Conservation (phyloP, 202 grass and related monocot genomes). For the Carex arenaria region DNA sequence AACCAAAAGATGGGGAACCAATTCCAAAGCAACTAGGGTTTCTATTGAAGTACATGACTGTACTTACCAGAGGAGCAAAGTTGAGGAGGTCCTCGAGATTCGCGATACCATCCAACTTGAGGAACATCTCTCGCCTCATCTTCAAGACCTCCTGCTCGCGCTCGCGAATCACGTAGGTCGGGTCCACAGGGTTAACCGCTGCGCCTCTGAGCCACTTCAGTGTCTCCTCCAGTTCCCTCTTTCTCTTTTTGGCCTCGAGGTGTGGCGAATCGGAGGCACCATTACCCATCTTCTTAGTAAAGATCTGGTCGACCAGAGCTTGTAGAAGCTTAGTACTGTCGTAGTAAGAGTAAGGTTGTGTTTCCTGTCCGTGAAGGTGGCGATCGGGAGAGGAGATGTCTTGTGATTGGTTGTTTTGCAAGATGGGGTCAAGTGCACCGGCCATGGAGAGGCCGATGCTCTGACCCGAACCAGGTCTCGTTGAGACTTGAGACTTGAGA, state of each 20-base stretch:
- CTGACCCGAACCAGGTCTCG: constrained; percentile 29
- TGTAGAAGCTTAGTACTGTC: constrained; percentile 27
- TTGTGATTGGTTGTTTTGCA: constrained; percentile 32
- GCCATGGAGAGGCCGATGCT: constrained; percentile 54
- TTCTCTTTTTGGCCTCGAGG: constrained; percentile 1
- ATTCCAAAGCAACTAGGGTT: constrained; percentile 27
- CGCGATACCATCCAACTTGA: constrained; percentile 39
- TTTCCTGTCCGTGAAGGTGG: constrained; percentile 12
- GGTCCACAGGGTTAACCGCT: constrained; percentile 47
- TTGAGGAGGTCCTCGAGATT: constrained; percentile 45
- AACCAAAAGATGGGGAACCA: not conserved
- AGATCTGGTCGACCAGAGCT: constrained; percentile 28
- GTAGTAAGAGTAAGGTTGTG: constrained; percentile 18
- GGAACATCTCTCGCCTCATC: constrained; percentile 51
- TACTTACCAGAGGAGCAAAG: constrained; percentile 44
- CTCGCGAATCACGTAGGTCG: constrained; percentile 27
- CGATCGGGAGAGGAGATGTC: constrained; percentile 15
- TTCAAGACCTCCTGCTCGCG: constrained; percentile 44
- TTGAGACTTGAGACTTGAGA: too few species aligned
- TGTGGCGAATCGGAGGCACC: not conserved
- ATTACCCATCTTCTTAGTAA: constrained; percentile 10
- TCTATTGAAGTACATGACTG: not conserved
- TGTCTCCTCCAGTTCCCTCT: constrained; percentile 39
- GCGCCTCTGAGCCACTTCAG: constrained; percentile 40
- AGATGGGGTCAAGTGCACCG: constrained; percentile 41